Conservation (phyloP, 2,329 filamentous ascomycete species). For the Cryoendolithus antarcticus region DNA sequence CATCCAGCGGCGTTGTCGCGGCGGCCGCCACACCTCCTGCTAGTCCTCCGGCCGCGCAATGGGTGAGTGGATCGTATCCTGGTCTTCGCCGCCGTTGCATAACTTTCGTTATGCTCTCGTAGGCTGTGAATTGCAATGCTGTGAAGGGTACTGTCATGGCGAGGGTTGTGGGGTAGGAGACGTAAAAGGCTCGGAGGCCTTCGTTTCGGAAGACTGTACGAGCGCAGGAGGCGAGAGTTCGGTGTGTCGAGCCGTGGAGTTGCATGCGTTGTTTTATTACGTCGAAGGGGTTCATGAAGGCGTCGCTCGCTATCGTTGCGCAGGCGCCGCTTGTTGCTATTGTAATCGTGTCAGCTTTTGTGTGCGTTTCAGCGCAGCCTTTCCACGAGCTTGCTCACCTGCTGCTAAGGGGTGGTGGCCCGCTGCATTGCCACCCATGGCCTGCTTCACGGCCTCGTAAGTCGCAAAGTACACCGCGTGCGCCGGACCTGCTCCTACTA, state of each 20-base stretch:
- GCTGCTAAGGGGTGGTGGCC: slow-evolving; percentile 90
- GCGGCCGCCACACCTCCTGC: slow-evolving; percentile 89
- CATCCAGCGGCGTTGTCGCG: slow-evolving; percentile 89
- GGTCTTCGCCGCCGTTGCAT: slow-evolving; percentile 53
- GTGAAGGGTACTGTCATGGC: slow-evolving; percentile 99
- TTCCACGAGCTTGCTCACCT: slow-evolving; percentile 40
- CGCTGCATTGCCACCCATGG: slow-evolving; percentile 81
- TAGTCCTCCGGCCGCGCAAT: slow-evolving; percentile 83
- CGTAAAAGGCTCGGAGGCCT: slow-evolving; percentile 85
- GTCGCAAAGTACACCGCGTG: slow-evolving; percentile 98
- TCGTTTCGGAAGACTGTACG: slow-evolving; percentile 76
- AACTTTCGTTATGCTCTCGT: slow-evolving; percentile 87
- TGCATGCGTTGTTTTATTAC: slow-evolving; percentile 99
- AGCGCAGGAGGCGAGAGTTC: slow-evolving; percentile 76
- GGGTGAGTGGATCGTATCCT: slow-evolving; percentile 81
- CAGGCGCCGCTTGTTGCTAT: slow-evolving; percentile 83
- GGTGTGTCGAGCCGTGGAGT: slow-evolving; percentile 88
- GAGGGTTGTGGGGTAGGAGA: slow-evolving; percentile 94
- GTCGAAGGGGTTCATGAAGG: slow-evolving; percentile 98
- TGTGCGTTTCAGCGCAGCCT: background rate
- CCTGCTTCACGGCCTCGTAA: slow-evolving; percentile 92
- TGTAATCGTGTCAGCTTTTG: slow-evolving; percentile 22
- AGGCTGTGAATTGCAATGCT: slow-evolving; percentile 90
- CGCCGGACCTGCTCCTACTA: slow-evolving; percentile 92
- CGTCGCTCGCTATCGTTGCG: slow-evolving; percentile 93